Evolutionary conservation across 192 early-diverging fungal species (phyloP), one percentile per base, ranked within the genome.

Genomic region (Backusella tarrabulga): DNA sequence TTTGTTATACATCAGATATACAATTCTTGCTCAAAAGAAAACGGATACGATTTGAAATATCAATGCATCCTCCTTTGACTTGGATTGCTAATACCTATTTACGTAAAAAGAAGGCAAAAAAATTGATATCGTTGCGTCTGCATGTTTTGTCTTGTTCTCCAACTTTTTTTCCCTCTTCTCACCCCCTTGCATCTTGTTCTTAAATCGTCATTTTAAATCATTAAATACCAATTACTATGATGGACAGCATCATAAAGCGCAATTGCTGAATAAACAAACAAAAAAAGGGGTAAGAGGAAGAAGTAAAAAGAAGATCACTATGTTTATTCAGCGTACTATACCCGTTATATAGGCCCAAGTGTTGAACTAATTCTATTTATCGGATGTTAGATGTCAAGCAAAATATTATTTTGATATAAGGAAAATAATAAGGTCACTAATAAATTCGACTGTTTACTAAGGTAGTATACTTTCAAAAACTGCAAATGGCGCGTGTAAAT

Each of bases 131-230:
- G 56, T 11, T 29, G 11, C 2, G 4, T 63, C 9, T 29, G 26
- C 26, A 63, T 29, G 12, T 29, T 29, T 2, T 14, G 56, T 63
- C n/a, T 63, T 63, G 23, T 63, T 63, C 11, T 63, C 56, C 26
- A 29, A 50, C 46, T n/a, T 50, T 50, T 54, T 63, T 63, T 14
- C 1, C 12, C 4, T 60, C 54, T 26, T 26, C 23, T 60, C 54
- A 21, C 54, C 54, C 21, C 23, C 56, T 29, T 63, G 9, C 56
- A 29, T 63, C 56, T 29, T 63, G 9, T 50, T 50, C 46, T 50
- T n/a, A 50, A 63, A 63, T 63, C 56, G 56, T 63, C 56, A 63
- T 63, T 63, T 63, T 63, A 63, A 63, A 63, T 63, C 56, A 63
- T 63, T 63, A 29, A 29, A 9, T 63, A 63, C 29, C 23, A 63